Evolutionary conservation across 2,329 filamentous ascomycete genomes (phyloP).

Genomic region (Aciculosporium take): DNA sequence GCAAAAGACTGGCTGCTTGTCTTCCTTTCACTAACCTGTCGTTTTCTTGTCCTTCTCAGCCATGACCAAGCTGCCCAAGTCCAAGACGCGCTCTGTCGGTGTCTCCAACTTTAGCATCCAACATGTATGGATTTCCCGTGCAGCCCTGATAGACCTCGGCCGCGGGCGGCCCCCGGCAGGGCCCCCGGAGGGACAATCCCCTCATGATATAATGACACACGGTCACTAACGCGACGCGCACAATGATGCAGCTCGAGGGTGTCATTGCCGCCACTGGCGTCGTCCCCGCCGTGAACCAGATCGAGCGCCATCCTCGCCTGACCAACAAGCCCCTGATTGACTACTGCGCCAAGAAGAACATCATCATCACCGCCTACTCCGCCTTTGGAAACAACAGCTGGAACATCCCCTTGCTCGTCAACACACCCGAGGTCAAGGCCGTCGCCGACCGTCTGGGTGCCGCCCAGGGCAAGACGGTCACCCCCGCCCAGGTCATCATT

Average conservation of each 20-base stretch:
- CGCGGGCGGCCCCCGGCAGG: too few species aligned
- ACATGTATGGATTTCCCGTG: constrained; percentile 20
- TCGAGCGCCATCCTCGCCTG: constrained; percentile 54
- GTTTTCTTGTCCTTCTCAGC: constrained; percentile 12
- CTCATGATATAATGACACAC: background rate
- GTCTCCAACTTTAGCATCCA: constrained; percentile 61
- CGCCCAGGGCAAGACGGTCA: constrained; percentile 23
- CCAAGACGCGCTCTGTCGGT: constrained; percentile 52
- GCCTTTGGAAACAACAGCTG: constrained; percentile 33
- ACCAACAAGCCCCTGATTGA: constrained; percentile 40
- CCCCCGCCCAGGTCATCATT: constrained; percentile 33
- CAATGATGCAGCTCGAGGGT: constrained; percentile 29
- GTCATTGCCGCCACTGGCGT: constrained; percentile 43
- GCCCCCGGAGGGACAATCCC: too few species aligned
- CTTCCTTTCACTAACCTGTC: background rate
- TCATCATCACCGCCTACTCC: constrained; percentile 54
- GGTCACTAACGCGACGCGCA: background rate
- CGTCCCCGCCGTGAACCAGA: constrained; percentile 49
- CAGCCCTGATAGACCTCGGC: too few species aligned
- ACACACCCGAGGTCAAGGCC: constrained; percentile 39
- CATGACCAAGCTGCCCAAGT: constrained; percentile 42
- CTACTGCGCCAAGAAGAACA: constrained; percentile 47
- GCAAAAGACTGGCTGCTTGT: background rate
- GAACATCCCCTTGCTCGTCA: constrained; percentile 38
- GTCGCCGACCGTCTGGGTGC: constrained; percentile 33